Conservation (phyloP, 2,329 filamentous ascomycete genomes). For the Didymella lethalis region DNA sequence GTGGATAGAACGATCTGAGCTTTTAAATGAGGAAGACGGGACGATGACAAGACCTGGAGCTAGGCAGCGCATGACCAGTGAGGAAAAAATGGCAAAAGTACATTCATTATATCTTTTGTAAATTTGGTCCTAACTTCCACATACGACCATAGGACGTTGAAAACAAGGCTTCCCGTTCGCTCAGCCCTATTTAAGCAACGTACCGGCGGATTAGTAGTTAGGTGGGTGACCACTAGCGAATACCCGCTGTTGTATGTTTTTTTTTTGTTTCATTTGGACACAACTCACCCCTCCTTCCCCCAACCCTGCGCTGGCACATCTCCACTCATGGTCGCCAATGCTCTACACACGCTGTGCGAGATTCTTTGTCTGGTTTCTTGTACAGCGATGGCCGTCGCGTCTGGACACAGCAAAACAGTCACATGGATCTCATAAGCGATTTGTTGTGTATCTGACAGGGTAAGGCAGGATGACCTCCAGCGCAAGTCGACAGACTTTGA, state of each 20-base stretch:
- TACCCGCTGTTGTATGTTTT: neutral
- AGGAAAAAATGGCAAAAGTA: too few relatives aligned
- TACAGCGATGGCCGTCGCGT: neutral
- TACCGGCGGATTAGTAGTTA: neutral
- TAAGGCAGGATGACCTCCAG: neutral
- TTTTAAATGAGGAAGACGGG: too few relatives aligned
- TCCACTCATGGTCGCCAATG: neutral
- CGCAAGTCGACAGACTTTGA: neutral
- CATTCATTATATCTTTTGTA: too few relatives aligned
- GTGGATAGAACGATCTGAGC: too few relatives aligned
- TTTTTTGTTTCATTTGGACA: neutral
- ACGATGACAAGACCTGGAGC: too few relatives aligned
- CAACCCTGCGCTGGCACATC: neutral
- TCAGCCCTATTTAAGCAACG: neutral
- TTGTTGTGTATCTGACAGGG: constrained; percentile 13
- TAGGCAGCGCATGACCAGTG: too few relatives aligned
- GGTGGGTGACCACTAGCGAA: neutral
- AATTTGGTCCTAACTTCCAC: neutral
- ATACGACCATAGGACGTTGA: neutral
- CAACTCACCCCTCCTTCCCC: neutral
- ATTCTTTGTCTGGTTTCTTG: neutral
- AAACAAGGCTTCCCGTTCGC: neutral
- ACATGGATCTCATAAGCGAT: constrained; percentile 1
- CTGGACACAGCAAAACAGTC: neutral
- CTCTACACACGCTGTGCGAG: neutral